phyloP scores from a whole-genome alignment of 2,329 filamentous ascomycete species.

The Neophaeococcomyces aloes region DNA sequence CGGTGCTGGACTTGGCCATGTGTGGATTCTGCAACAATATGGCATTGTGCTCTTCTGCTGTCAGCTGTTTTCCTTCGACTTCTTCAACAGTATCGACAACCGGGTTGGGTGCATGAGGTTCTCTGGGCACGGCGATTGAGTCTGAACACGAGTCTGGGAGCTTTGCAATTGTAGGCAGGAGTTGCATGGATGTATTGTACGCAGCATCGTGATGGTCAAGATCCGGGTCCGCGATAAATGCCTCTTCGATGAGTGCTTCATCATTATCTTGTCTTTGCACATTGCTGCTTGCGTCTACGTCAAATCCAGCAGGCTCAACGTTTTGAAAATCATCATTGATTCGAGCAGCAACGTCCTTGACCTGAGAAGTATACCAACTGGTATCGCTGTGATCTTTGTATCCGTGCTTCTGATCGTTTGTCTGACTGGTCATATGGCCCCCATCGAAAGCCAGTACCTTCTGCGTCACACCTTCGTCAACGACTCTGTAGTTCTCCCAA shows the following conservation, averaged over 20 bases:
- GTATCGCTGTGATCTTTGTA: conserved; percentile 73
- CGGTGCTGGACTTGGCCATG: conserved; percentile 77
- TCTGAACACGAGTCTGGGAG: too few species aligned
- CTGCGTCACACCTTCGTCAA: conserved; percentile 76
- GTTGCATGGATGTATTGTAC: neutral
- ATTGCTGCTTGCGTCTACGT: too few species aligned
- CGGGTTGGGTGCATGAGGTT: neutral
- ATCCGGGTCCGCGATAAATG: neutral
- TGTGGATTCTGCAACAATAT: conserved; percentile 72
- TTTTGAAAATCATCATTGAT: neutral
- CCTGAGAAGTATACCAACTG: conserved; percentile 71
- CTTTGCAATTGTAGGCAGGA: too few species aligned
- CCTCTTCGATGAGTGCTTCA: neutral
- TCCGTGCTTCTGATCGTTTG: conserved; percentile 48
- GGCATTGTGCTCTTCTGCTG: conserved; percentile 87
- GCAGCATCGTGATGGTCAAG: neutral
- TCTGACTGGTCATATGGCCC: conserved; percentile 57
- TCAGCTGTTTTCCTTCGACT: conserved; percentile 41
- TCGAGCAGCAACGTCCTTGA: conserved; percentile 34
- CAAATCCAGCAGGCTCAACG: too few species aligned
- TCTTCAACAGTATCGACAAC: neutral
- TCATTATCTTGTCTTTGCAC: too few species aligned
- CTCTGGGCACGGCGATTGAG: too few species aligned
- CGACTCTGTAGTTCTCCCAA: conserved; percentile 74
- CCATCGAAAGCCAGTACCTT: conserved; percentile 58